Evolutionary conservation across 208 protist genomes (phyloP), one percentile per base, ranked within the genome.

Genomic region (Acanthamoeba polyphaga): DNA sequence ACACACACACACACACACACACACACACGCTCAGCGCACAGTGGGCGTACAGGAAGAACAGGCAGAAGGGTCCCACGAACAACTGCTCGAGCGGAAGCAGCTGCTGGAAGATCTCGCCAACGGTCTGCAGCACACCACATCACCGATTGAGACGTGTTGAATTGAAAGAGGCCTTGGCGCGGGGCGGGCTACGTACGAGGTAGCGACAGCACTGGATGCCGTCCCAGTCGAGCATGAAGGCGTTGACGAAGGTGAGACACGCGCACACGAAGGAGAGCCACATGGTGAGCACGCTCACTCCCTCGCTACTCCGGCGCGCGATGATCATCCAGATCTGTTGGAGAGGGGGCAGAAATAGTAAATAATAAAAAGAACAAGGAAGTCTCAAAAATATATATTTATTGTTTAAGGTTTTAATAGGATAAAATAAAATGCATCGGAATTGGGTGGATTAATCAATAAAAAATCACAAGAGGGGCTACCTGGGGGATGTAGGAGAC

Each of bases 401-500:
- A 38, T 4, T 49, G 74, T 24, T 72, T 72, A 15, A 27, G 19
- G 3, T 72, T 72, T 24, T 72, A 24, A 34, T n/a, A n/a, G n/a
- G n/a, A n/a, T n/a, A n/a, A n/a, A n/a, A n/a, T n/a, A n/a, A n/a
- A n/a, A n/a, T n/a, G n/a, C n/a, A n/a, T n/a, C n/a, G n/a, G n/a
- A n/a, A n/a, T n/a, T n/a, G n/a, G n/a, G n/a, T n/a, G n/a, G n/a
- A n/a, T n/a, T n/a, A n/a, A n/a, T n/a, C n/a, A n/a, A n/a, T n/a
- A n/a, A n/a, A n/a, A n/a, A n/a, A n/a, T n/a, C n/a, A n/a, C 64
- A 72, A 46, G 38, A 2, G 19, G 22, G 22, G 9, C 2, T 55
- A 74, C 87, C 60, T 92, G 87, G 22, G 87, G 87, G 17, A 92
- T 68, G 87, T 92, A 92, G 38, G 87, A 92, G 32, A 92, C 10